Percentiles rank a stretch among this genome's conserved stretches.
phyloP scores from a whole-genome alignment of 2,329 filamentous ascomycete species.

The Seiridium unicorne region DNA sequence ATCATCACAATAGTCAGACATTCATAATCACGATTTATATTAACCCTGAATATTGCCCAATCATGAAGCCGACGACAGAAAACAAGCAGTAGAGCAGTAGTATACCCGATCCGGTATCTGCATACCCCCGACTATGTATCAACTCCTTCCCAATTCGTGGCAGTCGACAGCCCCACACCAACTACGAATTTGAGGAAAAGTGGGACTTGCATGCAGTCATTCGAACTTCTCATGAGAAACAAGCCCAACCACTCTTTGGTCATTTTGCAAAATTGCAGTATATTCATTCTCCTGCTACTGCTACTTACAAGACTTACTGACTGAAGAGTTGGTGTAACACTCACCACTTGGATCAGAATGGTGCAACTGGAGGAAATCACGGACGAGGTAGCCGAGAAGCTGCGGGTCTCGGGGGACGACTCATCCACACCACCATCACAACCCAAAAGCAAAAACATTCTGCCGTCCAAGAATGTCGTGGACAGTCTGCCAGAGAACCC shows the following conservation, averaged over 20 bases:
- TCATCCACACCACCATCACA: conserved; percentile 4
- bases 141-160: neutral
- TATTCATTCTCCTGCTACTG: too few relatives aligned
- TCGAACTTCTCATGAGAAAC: neutral
- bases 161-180: neutral
- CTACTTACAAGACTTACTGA: neutral
- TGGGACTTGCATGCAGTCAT: neutral
- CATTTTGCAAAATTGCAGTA: too few relatives aligned
- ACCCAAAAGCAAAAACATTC: neutral
- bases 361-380: conserved; percentile 43
- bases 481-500: neutral
- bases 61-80: too few relatives aligned
- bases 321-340: neutral
- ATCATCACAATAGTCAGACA: too few relatives aligned
- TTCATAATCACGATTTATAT: too few relatives aligned
- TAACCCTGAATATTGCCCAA: neutral
- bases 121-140: neutral
- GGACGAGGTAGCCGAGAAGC: conserved; percentile 31
- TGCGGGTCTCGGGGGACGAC: conserved; percentile 30
- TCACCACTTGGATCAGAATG: neutral
- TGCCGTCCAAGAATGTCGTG: neutral
- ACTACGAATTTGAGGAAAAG: neutral
- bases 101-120: neutral
- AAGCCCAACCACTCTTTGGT: too few relatives aligned
- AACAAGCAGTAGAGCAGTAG: neutral